A percentile compares a stretch with the other conserved stretches of the same genome.
Evolutionary conservation across 2,329 filamentous ascomycete genomes (phyloP).

Genomic region (Phoma herbarum): DNA sequence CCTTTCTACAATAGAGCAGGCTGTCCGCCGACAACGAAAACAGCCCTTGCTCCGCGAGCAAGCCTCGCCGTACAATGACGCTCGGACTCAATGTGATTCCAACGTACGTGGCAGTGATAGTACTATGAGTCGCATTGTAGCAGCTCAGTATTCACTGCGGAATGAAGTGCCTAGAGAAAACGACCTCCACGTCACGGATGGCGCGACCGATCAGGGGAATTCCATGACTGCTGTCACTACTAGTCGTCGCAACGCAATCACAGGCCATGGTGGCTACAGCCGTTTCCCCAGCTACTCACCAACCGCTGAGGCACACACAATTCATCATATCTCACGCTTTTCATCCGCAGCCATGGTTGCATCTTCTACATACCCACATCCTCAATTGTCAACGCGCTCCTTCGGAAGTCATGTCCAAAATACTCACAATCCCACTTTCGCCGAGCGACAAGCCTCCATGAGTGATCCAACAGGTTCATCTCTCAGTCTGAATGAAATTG

Average conservation of each 20-base stretch:
- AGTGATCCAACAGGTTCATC: background rate
- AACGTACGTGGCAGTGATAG: background rate
- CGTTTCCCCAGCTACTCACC: background rate
- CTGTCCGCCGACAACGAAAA: background rate
- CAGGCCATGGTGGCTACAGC: background rate
- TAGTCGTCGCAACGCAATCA: background rate
- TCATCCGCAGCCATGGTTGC: background rate
- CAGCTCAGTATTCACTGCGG: background rate
- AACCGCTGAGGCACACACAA: background rate
- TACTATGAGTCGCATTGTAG: background rate
- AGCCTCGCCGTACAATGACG: background rate
- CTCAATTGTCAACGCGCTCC: background rate
- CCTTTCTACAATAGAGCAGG: background rate
- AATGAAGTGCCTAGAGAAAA: background rate
- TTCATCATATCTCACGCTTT: background rate
- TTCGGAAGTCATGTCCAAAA: background rate
- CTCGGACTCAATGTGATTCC: background rate
- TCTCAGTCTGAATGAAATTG: background rate
- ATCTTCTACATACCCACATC: background rate
- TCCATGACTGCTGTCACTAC: background rate
- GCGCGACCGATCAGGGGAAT: background rate
- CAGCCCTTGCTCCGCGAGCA: background rate
- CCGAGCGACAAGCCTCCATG: background rate
- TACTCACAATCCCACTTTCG: background rate
- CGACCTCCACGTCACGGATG: no score